These are phyloP conservation scores for Ustilago curta DNA, from an alignment of 1,284 basidiomycete genomes.

Conservation along the genomic window DNA sequence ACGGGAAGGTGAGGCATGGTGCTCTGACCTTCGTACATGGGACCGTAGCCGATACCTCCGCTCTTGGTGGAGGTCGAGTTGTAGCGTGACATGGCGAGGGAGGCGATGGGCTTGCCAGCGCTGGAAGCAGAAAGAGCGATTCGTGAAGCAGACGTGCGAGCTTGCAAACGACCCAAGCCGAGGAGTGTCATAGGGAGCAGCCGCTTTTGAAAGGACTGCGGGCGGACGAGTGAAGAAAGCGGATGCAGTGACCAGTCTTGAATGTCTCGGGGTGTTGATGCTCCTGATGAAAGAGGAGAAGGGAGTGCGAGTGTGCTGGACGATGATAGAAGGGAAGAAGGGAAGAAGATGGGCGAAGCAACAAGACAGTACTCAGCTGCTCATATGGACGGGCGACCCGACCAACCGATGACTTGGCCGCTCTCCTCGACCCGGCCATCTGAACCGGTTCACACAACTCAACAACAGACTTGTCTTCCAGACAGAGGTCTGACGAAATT, in stretches of 20 bases:
- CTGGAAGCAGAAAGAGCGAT: conserved; percentile 18
- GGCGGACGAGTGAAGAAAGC: neutral
- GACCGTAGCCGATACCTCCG: conserved; percentile 47
- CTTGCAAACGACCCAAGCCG: conserved; percentile 43
- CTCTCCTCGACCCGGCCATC: neutral
- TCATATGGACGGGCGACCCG: too few species aligned
- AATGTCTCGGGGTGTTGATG: too few species aligned
- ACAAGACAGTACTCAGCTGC: too few species aligned
- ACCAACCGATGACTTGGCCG: too few species aligned
- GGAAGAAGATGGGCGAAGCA: too few species aligned
- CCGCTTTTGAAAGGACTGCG: conserved; percentile 10
- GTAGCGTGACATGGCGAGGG: conserved; percentile 44
- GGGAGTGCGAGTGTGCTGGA: neutral
- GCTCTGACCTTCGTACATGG: conserved; percentile 62
- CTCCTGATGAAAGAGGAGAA: neutral
- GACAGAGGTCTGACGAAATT: too few species aligned
- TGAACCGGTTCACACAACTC: conserved; percentile 3
- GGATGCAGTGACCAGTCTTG: neutral
- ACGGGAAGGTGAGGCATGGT: conserved; percentile 67
- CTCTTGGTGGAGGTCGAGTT: conserved; percentile 37
- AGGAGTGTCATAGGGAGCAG: conserved; percentile 46
- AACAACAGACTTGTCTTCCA: neutral
- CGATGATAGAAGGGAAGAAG: too few species aligned
- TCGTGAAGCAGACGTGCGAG: conserved; percentile 42
- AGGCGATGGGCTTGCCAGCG: conserved; percentile 11